These are phyloP conservation scores for Antitrichia curtipendula DNA, from an alignment of 225 moss, liverwort and hornwort species.

Conservation along the genomic window DNA sequence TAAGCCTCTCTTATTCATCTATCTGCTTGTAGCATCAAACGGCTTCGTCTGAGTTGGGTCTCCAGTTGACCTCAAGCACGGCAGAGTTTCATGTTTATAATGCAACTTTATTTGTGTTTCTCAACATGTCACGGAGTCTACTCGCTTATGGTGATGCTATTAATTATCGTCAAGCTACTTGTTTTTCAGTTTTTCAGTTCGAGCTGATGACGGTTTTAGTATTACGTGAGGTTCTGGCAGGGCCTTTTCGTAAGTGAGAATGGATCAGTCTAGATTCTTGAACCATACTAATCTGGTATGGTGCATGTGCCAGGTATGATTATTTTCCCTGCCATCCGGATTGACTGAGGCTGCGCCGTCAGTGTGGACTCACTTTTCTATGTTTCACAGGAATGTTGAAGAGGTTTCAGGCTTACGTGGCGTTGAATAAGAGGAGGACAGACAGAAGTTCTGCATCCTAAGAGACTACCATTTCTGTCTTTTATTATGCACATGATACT, in stretches of 20 bases:
- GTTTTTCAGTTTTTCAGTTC: neutral
- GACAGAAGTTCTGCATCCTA: constrained; percentile 16
- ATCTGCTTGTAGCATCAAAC: neutral
- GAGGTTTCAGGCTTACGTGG: constrained; percentile 30
- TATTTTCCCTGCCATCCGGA: constrained; percentile 75
- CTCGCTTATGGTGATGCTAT: neutral
- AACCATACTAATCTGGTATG: constrained; percentile 74
- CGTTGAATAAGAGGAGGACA: constrained; percentile 23
- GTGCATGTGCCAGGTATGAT: constrained; percentile 90
- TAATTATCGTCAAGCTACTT: neutral
- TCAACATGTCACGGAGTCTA: neutral
- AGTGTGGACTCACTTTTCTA: constrained; percentile 92
- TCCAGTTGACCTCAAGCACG: neutral
- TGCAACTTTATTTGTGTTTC: neutral
- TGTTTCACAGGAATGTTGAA: constrained; percentile 83
- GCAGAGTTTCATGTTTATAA: neutral
- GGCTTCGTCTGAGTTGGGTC: neutral
- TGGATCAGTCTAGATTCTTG: constrained; percentile 6
- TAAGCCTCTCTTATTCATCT: neutral
- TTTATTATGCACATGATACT: neutral
- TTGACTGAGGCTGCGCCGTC: constrained; percentile 92
- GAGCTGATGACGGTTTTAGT: neutral
- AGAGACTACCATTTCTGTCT: neutral
- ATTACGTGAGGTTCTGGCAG: constrained; percentile 12
- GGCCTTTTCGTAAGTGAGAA: constrained; percentile 15